phyloP scores from a whole-genome alignment of 1,284 basidiomycete genomes.

The Tylopilus orsonianus region DNA sequence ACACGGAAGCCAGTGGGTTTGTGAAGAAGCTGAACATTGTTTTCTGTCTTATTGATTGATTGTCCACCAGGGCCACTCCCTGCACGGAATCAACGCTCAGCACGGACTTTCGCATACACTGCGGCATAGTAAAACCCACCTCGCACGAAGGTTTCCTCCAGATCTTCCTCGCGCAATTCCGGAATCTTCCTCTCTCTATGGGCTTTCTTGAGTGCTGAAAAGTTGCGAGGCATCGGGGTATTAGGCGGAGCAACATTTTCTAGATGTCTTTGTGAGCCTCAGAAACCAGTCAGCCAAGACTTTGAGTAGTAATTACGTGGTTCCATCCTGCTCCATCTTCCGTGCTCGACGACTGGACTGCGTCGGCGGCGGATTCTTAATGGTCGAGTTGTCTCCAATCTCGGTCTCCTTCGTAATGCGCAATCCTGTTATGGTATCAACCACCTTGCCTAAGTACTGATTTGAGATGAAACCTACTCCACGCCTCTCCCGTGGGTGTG shows the following conservation, averaged over 20 bases:
- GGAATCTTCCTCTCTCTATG: conserved; percentile 62
- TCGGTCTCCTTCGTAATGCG: conserved; percentile 69
- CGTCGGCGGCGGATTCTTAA: conserved; percentile 53
- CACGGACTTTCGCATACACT: not conserved
- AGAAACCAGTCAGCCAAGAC: conserved; percentile 21
- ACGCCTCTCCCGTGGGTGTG: conserved; percentile 43
- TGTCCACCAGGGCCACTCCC: conserved; percentile 84
- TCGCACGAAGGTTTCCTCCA: conserved; percentile 76
- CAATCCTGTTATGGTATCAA: conserved; percentile 44
- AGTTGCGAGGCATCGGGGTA: conserved; percentile 41
- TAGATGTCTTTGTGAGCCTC: conserved; percentile 36
- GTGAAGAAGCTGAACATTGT: conserved; percentile 78
- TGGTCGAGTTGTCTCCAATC: conserved; percentile 68
- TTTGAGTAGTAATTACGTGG: conserved; percentile 33
- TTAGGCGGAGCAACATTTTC: conserved; percentile 45
- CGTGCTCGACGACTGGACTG: conserved; percentile 47
- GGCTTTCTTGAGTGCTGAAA: conserved; percentile 68
- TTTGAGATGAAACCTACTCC: conserved; percentile 45
- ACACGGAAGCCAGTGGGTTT: conserved; percentile 78
- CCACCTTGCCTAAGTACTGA: not conserved
- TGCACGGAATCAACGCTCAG: conserved; percentile 30
- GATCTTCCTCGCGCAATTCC: conserved; percentile 65
- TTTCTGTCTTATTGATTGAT: conserved; percentile 84
- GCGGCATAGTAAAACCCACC: conserved; percentile 48
- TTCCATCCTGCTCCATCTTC: conserved; percentile 38